Percentiles rank a stretch among this genome's conserved stretches.
phyloP scores from a whole-genome alignment of 1,284 basidiomycete species.

The Clitocybe nebularis region DNA sequence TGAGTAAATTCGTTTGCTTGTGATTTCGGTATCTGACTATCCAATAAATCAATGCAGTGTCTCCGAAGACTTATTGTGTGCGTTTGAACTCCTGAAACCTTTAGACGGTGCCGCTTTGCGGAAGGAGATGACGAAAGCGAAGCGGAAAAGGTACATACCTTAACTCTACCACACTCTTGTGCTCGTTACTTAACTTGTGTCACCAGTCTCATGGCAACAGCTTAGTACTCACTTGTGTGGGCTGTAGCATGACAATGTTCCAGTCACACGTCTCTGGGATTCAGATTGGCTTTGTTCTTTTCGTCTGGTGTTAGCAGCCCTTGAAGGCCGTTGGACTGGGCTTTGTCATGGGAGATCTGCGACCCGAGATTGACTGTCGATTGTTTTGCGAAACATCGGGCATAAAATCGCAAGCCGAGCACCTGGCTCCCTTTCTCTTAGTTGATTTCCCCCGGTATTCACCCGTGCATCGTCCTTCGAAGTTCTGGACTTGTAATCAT shows the following conservation, averaged over 20 bases:
- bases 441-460: slow-evolving; percentile 3
- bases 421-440: slow-evolving; percentile 13
- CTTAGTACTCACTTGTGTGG: no score
- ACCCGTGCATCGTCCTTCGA: slow-evolving; percentile 13
- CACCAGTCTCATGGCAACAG: slow-evolving; percentile 34
- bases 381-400: slow-evolving; percentile 4
- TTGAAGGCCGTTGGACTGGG: slow-evolving; percentile 10
- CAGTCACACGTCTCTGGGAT: slow-evolving; percentile 5
- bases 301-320: slow-evolving; percentile 6
- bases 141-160: slow-evolving; percentile 81
- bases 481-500: slow-evolving; percentile 32
- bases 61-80: slow-evolving; percentile 95
- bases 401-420: slow-evolving; percentile 12
- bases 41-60: slow-evolving; percentile 52
- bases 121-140: slow-evolving; percentile 99
- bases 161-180: slow-evolving; percentile 2
- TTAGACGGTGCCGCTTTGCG: slow-evolving; percentile 92
- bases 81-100: slow-evolving; percentile 96
- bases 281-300: slow-evolving; percentile 1
- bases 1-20: slow-evolving; percentile 24
- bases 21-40: slow-evolving; percentile 13
- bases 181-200: no score
- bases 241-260: no score
- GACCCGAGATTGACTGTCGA: not conserved
- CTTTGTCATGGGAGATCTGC: slow-evolving; percentile 5